Percentiles rank a stretch among this genome's conserved stretches.
These are phyloP conservation scores for Exophiala spinifera DNA, from an alignment of 2,329 filamentous ascomycete genomes.

Conservation along the genomic window DNA sequence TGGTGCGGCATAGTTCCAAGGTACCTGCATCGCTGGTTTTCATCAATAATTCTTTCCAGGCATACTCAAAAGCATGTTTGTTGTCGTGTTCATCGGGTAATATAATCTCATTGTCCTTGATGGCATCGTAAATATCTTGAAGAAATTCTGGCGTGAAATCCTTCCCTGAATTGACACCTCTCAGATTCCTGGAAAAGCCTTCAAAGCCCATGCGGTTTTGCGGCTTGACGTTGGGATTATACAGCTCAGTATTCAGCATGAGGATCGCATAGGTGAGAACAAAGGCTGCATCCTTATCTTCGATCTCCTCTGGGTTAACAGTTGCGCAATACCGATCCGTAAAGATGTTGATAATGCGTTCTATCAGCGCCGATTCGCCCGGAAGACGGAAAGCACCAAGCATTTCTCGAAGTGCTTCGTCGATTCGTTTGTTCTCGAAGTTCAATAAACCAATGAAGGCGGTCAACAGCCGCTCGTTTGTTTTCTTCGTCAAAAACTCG, in stretches of 20 bases:
- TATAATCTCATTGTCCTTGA: conserved; percentile 91
- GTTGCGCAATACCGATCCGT: conserved; percentile 76
- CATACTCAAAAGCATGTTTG: conserved; percentile 92
- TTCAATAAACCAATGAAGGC: conserved; percentile 86
- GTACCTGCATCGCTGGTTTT: conserved; percentile 76
- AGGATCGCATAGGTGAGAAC: conserved; percentile 94
- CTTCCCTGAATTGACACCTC: conserved; percentile 80
- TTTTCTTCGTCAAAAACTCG: conserved; percentile 87
- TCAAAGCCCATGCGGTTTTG: conserved; percentile 78
- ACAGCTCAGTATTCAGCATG: conserved; percentile 94
- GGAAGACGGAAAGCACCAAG: conserved; percentile 90
- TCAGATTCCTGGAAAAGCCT: conserved; percentile 84
- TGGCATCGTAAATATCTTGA: conserved; percentile 82
- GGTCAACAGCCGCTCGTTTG: conserved; percentile 78
- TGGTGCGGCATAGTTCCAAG: conserved; percentile 78
- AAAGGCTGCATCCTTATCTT: conserved; percentile 82
- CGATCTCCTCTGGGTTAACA: conserved; percentile 69
- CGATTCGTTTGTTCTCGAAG: conserved; percentile 79
- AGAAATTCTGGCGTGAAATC: conserved; percentile 84
- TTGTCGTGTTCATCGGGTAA: conserved; percentile 96
- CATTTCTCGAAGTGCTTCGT: conserved; percentile 84
- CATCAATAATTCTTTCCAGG: conserved; percentile 88
- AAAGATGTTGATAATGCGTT: conserved; percentile 85
- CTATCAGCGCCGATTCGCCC: conserved; percentile 88
- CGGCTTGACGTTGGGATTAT: conserved; percentile 79